phyloP scores from a whole-genome alignment of 306 rosid species.

The Cicer judaicum region DNA sequence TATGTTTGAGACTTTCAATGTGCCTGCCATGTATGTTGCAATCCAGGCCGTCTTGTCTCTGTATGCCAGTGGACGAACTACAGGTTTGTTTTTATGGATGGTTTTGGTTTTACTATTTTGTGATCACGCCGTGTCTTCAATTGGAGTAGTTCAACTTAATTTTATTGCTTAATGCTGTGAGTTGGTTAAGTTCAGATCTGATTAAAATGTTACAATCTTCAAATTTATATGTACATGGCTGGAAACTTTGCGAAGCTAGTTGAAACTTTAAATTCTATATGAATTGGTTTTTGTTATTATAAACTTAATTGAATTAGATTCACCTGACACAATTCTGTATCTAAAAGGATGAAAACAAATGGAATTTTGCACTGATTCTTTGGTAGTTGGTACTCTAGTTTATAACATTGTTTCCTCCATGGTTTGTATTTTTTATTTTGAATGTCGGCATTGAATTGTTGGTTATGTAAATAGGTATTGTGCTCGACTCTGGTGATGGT shows the following conservation, averaged over 20 bases:
- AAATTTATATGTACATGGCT: background rate
- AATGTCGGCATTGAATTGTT: constrained; percentile 17
- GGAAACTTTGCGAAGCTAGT: background rate
- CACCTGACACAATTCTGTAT: background rate
- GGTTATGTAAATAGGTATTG: constrained; percentile 59
- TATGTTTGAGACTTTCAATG: constrained; percentile 70
- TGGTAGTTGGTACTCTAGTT: background rate
- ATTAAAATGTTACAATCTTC: background rate
- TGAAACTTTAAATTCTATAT: constrained; percentile 17
- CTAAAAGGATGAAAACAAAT: constrained; percentile 18
- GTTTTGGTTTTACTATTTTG: constrained; percentile 20
- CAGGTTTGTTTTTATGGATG: constrained; percentile 53
- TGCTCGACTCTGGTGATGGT: constrained; percentile 81
- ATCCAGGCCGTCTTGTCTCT: constrained; percentile 70
- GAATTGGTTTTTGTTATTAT: constrained; percentile 21
- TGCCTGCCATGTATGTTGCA: constrained; percentile 71
- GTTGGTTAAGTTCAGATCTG: background rate
- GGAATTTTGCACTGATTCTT: constrained; percentile 7
- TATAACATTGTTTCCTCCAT: background rate
- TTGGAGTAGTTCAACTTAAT: constrained; percentile 9
- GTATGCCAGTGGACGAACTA: constrained; percentile 80
- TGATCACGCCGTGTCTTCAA: background rate
- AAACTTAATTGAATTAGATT: constrained; percentile 17
- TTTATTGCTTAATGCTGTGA: background rate
- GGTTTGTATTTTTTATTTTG: constrained; percentile 8